Percentiles rank a stretch among this genome's conserved stretches.
These are phyloP conservation scores for Lonicera japonica DNA, from an alignment of 129 eudicot species.

Conservation along the genomic window DNA sequence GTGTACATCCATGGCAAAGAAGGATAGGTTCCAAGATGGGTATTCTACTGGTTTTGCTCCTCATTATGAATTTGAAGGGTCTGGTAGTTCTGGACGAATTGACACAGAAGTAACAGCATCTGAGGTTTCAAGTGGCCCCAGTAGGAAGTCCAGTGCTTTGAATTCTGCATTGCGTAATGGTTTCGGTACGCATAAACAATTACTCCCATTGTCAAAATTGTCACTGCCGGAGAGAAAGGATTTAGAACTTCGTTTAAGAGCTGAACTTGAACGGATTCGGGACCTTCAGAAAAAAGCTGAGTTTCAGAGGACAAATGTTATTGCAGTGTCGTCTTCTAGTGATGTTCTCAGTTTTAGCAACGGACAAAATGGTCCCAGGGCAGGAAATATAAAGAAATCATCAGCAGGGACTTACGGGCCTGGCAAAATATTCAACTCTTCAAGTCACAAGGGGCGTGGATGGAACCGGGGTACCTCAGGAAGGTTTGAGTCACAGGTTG, in stretches of 20 bases:
- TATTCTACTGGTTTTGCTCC: slow-evolving; percentile 42
- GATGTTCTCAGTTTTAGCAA: slow-evolving; percentile 25
- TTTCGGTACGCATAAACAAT: slow-evolving; percentile 51
- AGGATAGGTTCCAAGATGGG: slow-evolving; percentile 45
- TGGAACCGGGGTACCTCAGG: slow-evolving; percentile 44
- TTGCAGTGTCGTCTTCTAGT: slow-evolving; percentile 40
- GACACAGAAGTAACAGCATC: slow-evolving; percentile 34
- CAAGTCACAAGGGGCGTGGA: slow-evolving; percentile 34
- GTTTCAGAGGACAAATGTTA: slow-evolving; percentile 26
- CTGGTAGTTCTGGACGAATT: slow-evolving; percentile 55
- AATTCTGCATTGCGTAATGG: slow-evolving; percentile 44
- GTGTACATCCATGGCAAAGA: slow-evolving; percentile 42
- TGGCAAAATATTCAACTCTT: slow-evolving; percentile 29
- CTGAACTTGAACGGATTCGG: slow-evolving; percentile 53
- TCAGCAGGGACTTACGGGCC: slow-evolving; percentile 11
- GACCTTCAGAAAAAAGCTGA: slow-evolving; percentile 39
- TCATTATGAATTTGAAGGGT: slow-evolving; percentile 56
- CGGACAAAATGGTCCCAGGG: slow-evolving; percentile 22
- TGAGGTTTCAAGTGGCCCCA: slow-evolving; percentile 30
- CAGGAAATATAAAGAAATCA: slow-evolving; percentile 26
- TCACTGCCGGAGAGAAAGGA: slow-evolving; percentile 37
- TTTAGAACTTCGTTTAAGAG: slow-evolving; percentile 35
- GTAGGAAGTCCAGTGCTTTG: slow-evolving; percentile 52
- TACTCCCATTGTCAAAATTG: slow-evolving; percentile 45
- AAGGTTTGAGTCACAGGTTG: slow-evolving; percentile 32